Percentiles rank a stretch among this genome's conserved stretches.
Evolutionary conservation across 2,329 filamentous ascomycete genomes (phyloP).

Genomic region (Rhexocercosporidium sp.): DNA sequence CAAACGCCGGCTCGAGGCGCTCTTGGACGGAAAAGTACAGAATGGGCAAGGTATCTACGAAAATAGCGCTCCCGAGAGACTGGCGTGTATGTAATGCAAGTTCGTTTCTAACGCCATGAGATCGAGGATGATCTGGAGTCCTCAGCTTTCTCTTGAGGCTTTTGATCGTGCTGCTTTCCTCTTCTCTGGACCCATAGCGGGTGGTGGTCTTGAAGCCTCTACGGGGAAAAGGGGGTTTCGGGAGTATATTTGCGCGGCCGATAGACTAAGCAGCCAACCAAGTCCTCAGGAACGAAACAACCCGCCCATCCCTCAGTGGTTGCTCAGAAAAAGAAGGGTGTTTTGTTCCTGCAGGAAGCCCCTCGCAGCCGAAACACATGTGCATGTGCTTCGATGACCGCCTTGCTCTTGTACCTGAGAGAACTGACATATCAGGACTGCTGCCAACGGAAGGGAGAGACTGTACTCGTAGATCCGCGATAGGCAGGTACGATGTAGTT

Average conservation of each 20-base stretch:
- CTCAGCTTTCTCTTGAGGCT: not conserved
- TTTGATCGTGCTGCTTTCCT: not conserved
- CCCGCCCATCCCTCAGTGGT: too few relatives aligned
- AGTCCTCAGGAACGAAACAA: not conserved
- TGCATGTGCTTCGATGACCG: slow-evolving; percentile 11
- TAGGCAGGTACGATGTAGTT: slow-evolving; percentile 16
- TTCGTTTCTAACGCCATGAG: not conserved
- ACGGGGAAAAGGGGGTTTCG: not conserved
- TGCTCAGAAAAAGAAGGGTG: slow-evolving; percentile 6
- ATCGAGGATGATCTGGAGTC: slow-evolving; percentile 9
- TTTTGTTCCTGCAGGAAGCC: slow-evolving; percentile 35
- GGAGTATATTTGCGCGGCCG: not conserved
- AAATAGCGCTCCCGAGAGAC: not conserved
- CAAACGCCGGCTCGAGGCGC: slow-evolving; percentile 5
- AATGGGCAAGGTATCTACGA: not conserved
- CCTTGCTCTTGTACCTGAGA: slow-evolving; percentile 18
- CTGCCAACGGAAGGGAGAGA: slow-evolving; percentile 13
- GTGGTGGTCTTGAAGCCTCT: not conserved
- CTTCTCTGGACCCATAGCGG: slow-evolving; percentile 1
- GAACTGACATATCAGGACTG: slow-evolving; percentile 19
- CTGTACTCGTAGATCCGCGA: slow-evolving; percentile 18
- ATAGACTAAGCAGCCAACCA: not conserved
- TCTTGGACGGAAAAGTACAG: not conserved
- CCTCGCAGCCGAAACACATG: slow-evolving; percentile 23
- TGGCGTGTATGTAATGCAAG: slow-evolving; percentile 11